Conservation (phyloP, 2,329 filamentous ascomycete genomes). For the Coniochaeta prunicola region DNA sequence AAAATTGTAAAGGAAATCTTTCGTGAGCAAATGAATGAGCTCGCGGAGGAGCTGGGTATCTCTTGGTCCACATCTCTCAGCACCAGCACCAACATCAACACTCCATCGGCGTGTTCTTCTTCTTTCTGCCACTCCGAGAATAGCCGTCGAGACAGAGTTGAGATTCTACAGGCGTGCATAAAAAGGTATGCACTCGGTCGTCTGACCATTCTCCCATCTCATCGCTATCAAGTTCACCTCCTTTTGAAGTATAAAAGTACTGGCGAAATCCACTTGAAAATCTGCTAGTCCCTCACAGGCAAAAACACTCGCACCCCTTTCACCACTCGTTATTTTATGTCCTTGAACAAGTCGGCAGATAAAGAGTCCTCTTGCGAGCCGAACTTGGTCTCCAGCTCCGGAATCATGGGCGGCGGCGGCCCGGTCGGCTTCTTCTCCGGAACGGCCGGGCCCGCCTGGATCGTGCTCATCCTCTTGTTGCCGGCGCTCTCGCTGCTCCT, state of each 20-base stretch:
- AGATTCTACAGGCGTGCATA: not conserved
- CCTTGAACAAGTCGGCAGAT: slow-evolving; percentile 48
- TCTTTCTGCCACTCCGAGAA: not conserved
- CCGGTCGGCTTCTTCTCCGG: slow-evolving; percentile 29
- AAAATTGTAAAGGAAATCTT: slow-evolving; percentile 11
- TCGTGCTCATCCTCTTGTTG: slow-evolving; percentile 28
- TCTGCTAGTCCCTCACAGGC: not conserved
- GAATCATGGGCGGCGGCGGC: slow-evolving; percentile 55
- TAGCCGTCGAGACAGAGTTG: not conserved
- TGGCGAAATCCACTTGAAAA: not conserved
- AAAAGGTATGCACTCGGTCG: not conserved
- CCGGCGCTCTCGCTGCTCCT: slow-evolving; percentile 27
- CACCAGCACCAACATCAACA: slow-evolving; percentile 1
- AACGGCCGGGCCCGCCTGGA: slow-evolving; percentile 11
- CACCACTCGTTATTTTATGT: slow-evolving; percentile 39
- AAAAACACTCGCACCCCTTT: not conserved
- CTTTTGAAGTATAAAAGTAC: not conserved
- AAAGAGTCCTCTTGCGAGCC: not conserved
- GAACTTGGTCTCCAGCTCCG: slow-evolving; percentile 40
- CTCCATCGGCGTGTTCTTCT: not conserved
- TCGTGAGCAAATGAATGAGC: slow-evolving; percentile 17
- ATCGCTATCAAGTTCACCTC: not conserved
- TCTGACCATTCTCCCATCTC: not conserved
- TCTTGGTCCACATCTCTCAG: slow-evolving; percentile 16
- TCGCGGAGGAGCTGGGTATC: slow-evolving; percentile 21